phyloP scores from a whole-genome alignment of 768 basidiomycete species.

The Infundibulicybe gibba region DNA sequence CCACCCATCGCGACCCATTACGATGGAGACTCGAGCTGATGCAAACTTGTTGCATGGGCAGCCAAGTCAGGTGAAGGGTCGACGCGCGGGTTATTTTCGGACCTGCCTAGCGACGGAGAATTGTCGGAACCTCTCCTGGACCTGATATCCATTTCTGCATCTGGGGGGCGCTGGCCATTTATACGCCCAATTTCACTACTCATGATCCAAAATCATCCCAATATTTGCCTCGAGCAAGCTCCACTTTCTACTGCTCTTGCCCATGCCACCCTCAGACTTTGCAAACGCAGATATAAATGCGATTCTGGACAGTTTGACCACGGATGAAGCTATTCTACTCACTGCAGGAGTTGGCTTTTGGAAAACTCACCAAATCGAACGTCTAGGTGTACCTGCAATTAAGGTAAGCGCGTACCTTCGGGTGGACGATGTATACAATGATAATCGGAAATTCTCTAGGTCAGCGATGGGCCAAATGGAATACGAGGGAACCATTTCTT shows the following conservation, averaged over 20 bases:
- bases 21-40: too few relatives aligned
- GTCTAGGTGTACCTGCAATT: constrained; percentile 68
- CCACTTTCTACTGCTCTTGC: neutral
- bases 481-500: constrained; percentile 74
- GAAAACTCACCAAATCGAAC: constrained; percentile 64
- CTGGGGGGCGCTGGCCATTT: too few relatives aligned
- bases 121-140: neutral
- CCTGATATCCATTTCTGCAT: neutral
- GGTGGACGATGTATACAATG: neutral
- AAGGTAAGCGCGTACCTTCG: constrained; percentile 38
- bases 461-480: constrained; percentile 81
- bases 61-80: too few relatives aligned
- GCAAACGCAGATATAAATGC: constrained; percentile 58
- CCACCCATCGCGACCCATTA: too few relatives aligned
- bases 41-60: too few relatives aligned
- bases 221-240: too few relatives aligned
- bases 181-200: too few relatives aligned
- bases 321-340: constrained; percentile 70
- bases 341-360: constrained; percentile 77
- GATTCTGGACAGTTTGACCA: constrained; percentile 62
- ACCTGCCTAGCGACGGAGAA: too few relatives aligned
- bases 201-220: too few relatives aligned
- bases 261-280: constrained; percentile 70
- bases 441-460: constrained; percentile 29
- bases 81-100: too few relatives aligned